A percentile compares a stretch with the other conserved stretches of the same genome.
phyloP scores from a whole-genome alignment of 192 early-diverging fungal genomes.

The Pilaira anomala region DNA sequence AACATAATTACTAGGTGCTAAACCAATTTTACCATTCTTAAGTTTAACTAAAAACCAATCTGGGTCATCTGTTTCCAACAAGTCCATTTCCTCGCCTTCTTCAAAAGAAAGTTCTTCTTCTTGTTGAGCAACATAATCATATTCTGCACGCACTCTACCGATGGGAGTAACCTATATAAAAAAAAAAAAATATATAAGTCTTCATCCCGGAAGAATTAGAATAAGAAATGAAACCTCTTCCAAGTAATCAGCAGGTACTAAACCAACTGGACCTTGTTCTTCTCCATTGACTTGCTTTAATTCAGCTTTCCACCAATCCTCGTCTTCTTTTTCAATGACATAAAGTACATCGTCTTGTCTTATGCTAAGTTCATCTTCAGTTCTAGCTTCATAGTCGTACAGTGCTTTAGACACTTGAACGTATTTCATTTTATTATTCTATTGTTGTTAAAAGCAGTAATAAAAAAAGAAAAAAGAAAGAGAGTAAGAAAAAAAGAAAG shows the following conservation, averaged over 20 bases:
- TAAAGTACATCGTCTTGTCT: conserved; percentile 85
- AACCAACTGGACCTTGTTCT: conserved; percentile 57
- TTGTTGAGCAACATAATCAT: conserved; percentile 77
- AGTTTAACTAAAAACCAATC: conserved; percentile 91
- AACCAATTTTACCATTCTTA: conserved; percentile 68
- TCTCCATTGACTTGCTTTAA: conserved; percentile 54
- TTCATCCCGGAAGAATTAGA: neutral
- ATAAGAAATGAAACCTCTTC: conserved; percentile 44
- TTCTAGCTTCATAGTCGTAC: conserved; percentile 85
- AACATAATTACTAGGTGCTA: conserved; percentile 87
- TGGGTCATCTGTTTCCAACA: conserved; percentile 82
- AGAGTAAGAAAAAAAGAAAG: neutral
- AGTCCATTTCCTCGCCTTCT: conserved; percentile 67
- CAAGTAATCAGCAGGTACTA: conserved; percentile 92
- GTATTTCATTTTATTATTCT: conserved; percentile 35
- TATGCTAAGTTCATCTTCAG: conserved; percentile 81
- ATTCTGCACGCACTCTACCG: conserved; percentile 64
- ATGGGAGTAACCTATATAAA: conserved; percentile 52
- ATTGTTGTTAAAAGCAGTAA: neutral
- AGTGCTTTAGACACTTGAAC: conserved; percentile 70
- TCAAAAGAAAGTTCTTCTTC: conserved; percentile 82
- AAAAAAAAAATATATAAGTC: neutral
- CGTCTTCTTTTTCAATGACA: conserved; percentile 82
- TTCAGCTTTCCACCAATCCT: conserved; percentile 89
- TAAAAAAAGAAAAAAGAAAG: neutral